Percentiles rank a stretch among this genome's conserved stretches.
Evolutionary conservation across 371 early-diverging fungal species (phyloP).

Genomic region (Mucor piriformis): DNA sequence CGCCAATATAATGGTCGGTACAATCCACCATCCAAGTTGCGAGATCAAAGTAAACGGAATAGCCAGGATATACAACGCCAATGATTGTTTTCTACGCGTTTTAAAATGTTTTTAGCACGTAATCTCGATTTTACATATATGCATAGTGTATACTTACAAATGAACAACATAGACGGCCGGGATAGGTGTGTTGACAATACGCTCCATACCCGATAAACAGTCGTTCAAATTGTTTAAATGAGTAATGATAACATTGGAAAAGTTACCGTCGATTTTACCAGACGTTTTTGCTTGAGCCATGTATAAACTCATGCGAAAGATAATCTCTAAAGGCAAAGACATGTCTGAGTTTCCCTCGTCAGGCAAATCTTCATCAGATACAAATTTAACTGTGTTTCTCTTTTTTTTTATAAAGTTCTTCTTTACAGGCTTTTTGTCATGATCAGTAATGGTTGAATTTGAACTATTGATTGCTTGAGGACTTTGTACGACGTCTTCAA

Average conservation of each 20-base stretch:
- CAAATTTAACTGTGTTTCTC: slow-evolving; percentile 18
- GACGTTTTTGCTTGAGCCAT: slow-evolving; percentile 50
- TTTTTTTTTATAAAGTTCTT: slow-evolving; percentile 4
- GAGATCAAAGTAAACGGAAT: slow-evolving; percentile 73
- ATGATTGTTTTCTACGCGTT: slow-evolving; percentile 65
- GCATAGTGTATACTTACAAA: slow-evolving; percentile 39
- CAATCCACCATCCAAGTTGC: slow-evolving; percentile 57
- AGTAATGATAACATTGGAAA: slow-evolving; percentile 52
- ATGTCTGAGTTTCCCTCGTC: slow-evolving; percentile 46
- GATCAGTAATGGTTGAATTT: neutral
- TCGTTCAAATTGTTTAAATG: slow-evolving; percentile 64
- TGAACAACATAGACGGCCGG: slow-evolving; percentile 81
- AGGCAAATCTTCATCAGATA: slow-evolving; percentile 46
- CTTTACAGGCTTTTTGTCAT: neutral
- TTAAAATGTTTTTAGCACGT: neutral
- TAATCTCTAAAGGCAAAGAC: slow-evolving; percentile 64
- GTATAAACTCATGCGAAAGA: slow-evolving; percentile 59
- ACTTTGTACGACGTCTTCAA: neutral
- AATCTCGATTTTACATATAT: neutral
- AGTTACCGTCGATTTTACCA: slow-evolving; percentile 53
- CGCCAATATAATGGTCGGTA: slow-evolving; percentile 64
- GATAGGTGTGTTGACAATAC: slow-evolving; percentile 80
- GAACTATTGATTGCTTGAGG: neutral
- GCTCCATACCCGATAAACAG: slow-evolving; percentile 68
- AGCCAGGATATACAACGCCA: slow-evolving; percentile 65